These are phyloP conservation scores for Thoreauomyces humboldtii DNA, from an alignment of 192 early-diverging fungal species.

Conservation along the genomic window DNA sequence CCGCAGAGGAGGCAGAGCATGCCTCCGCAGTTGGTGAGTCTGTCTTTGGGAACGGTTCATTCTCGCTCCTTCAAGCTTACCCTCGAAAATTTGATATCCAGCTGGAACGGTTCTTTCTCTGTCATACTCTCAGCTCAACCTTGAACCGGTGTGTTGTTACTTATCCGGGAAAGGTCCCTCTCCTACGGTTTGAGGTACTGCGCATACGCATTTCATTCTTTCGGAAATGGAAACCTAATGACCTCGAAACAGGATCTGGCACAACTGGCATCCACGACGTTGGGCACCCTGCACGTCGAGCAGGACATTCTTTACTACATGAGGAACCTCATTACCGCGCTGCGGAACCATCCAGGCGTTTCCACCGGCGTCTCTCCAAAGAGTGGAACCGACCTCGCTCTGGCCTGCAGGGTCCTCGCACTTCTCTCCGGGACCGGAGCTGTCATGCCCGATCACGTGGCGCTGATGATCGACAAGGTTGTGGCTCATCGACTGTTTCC, in stretches of 20 bases:
- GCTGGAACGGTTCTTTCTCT: constrained; percentile 24
- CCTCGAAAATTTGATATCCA: neutral
- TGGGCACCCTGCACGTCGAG: neutral
- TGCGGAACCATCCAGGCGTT: constrained; percentile 22
- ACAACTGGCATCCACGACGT: neutral
- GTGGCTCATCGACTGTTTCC: constrained; percentile 16
- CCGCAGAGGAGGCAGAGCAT: neutral
- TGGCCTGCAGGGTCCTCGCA: constrained; percentile 10
- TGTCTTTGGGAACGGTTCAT: constrained; percentile 15
- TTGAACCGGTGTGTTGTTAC: constrained; percentile 7
- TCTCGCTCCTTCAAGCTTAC: constrained; percentile 5
- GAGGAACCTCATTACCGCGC: constrained; percentile 11
- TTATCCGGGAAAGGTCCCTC: constrained; percentile 2
- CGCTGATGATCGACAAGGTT: constrained; percentile 19
- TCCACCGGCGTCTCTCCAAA: constrained; percentile 15
- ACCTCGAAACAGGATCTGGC: constrained; percentile 5
- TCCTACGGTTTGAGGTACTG: constrained; percentile 1
- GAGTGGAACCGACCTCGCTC: constrained; percentile 11
- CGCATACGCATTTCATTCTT: neutral
- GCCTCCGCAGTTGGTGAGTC: constrained; percentile 12
- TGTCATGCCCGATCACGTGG: constrained; percentile 20
- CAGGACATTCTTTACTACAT: constrained; percentile 12
- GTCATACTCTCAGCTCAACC: constrained; percentile 6
- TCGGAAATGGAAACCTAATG: neutral
- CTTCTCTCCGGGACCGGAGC: constrained; percentile 3